Conservation (phyloP, 139 green algal genomes). For the Chlamydomonas sphaeroides region DNA sequence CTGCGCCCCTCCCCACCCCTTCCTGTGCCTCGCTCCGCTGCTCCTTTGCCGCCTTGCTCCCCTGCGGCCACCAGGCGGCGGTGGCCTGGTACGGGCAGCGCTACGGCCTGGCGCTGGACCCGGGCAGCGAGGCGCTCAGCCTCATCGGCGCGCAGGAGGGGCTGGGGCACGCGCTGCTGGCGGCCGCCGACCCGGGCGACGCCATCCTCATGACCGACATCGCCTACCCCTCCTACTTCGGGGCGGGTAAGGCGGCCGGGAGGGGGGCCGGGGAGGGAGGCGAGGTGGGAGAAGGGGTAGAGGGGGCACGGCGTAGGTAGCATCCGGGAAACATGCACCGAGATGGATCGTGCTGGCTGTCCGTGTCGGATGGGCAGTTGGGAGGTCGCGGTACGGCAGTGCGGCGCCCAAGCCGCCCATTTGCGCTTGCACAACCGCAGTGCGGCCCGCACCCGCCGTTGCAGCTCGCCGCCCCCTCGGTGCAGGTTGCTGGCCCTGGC, state of each 20-base stretch:
- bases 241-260: slow-evolving; percentile 28
- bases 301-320: neutral
- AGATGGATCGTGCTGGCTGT: neutral
- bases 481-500: no score
- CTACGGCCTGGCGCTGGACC: slow-evolving; percentile 50
- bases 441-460: no score
- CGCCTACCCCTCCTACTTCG: slow-evolving; percentile 61
- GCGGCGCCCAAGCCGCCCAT: no score
- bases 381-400: no score
- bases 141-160: slow-evolving; percentile 58
- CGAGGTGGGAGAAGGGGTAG: neutral
- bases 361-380: no score
- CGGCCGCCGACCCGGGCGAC: slow-evolving; percentile 54
- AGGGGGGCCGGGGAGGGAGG: neutral
- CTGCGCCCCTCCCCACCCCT: no score
- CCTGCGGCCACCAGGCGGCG: no score
- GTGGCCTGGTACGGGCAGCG: slow-evolving; percentile 29
- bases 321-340: neutral
- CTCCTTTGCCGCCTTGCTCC: no score
- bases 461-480: no score
- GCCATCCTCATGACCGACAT: slow-evolving; percentile 53
- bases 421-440: no score
- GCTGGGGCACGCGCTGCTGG: slow-evolving; percentile 60
- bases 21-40: no score
- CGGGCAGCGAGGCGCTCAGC: slow-evolving; percentile 46